Base-by-base conservation (phyloP, 139 green algal species). In the Monoraphidium neglectum region DNA sequence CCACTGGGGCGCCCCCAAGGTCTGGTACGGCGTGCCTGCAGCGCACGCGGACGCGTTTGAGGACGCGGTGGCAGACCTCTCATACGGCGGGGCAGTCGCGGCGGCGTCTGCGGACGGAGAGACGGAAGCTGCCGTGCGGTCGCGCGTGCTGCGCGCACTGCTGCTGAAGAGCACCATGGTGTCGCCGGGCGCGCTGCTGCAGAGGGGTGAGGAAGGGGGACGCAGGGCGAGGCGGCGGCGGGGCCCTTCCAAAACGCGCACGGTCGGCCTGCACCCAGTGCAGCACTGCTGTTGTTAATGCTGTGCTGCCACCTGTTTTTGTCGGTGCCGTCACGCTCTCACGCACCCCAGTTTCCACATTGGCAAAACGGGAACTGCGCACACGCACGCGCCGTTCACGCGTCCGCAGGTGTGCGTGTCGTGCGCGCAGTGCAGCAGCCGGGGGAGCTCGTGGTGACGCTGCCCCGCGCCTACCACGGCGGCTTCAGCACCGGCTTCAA, bases 381-480 rank as follows among this genome's bases (percentile, higher is more conserved):
- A 32, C 0, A 54, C 28, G 24, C 26, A 49, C 46, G 46, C 40
- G 18, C 35, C 36, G 26, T 60, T 36, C 15, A 18, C 15, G 35
- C 35, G 4, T 36, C 37, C 56, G 53, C 82, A 89, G 90, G 89
- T 32, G 86, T 98, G 49, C 77, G 66, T 15, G 89, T 95, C 26
- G 86, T 47, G 37, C 82, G 89, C 2, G 73, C 79, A 21, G 83
- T 93, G 62, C 93, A 98, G 82, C 24, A 89, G 26, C 56, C 91
- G 24, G 94, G 94, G 6, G 91, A 95, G 74, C 97, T 91, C 43
- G 79, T 98, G 3, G 60, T 98, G 47, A 98, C 94, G 24, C 98
- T 95, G 79, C 94, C 94, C 1, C 82, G 87, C 36, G 71, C 87
- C 26, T 98, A 97, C 84, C 94, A 98, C 78, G 84, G 60, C 18